Percentiles rank a stretch among this genome's conserved stretches.
These are phyloP conservation scores for Saccharomycopsis oosterbeekiorum DNA, from an alignment of 805 yeast species.

Conservation along the genomic window DNA sequence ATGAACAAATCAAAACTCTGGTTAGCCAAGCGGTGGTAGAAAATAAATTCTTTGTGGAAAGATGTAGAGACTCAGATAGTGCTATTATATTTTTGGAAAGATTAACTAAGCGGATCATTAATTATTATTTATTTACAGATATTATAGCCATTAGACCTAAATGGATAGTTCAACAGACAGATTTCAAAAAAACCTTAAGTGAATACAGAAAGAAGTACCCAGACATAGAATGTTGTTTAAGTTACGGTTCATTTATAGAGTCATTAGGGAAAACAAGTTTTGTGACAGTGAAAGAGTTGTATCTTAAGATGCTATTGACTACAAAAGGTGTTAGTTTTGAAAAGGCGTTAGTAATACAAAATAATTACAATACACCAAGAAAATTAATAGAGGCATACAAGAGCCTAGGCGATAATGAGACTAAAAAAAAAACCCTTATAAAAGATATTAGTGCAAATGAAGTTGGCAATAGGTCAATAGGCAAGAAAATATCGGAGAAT, in stretches of 20 bases:
- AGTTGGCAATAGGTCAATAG: conserved; percentile 13
- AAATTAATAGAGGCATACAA: conserved; percentile 41
- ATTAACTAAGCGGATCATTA: conserved; percentile 37
- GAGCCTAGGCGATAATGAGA: conserved; percentile 4
- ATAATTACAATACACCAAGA: conserved; percentile 59
- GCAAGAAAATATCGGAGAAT: conserved; percentile 13
- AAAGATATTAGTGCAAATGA: conserved; percentile 7
- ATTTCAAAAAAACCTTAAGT: conserved; percentile 34
- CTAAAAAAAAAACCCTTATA: conserved; percentile 5
- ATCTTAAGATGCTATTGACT: conserved; percentile 66
- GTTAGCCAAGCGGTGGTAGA: conserved; percentile 59
- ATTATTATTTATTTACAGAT: conserved; percentile 29
- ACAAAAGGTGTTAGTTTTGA: conserved; percentile 76
- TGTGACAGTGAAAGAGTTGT: conserved; percentile 68
- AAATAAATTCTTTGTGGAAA: conserved; percentile 54
- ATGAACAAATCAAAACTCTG: conserved; percentile 66
- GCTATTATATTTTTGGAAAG: conserved; percentile 52
- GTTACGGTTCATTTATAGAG: conserved; percentile 48
- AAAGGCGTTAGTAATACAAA: conserved; percentile 72
- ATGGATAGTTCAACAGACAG: conserved; percentile 39
- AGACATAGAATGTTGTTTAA: conserved; percentile 34
- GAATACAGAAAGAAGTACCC: conserved; percentile 39
- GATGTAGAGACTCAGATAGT: conserved; percentile 64
- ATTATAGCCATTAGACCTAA: conserved; percentile 44
- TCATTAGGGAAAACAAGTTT: conserved; percentile 60